Evolutionary conservation across 108 stramenopile genomes (phyloP), one percentile per base, ranked within the genome.

Genomic region (Epipyxis sp.): DNA sequence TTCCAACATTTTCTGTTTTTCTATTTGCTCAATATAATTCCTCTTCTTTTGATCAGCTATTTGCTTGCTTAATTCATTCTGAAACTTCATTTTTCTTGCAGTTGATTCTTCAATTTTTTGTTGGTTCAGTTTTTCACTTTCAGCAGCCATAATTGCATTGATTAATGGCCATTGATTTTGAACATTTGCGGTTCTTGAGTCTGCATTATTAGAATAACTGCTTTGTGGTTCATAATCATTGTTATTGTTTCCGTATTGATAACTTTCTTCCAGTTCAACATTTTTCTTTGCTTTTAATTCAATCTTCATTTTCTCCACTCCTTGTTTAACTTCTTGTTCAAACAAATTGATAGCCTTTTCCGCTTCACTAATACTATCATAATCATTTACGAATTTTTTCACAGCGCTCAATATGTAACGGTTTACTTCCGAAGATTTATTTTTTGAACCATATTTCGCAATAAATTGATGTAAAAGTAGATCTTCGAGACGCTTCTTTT

Each of bases 391-490:
- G 61, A 65, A 65, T 10, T 65, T 32, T 16, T 35, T 3, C 30
- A 65, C 34, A 32, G 13, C 3, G 3, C 34, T 32, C 61, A 32
- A 32, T 16, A 65, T 65, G 35, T 6, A 13, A 25, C 25, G 20
- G 25, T 65, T 65, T 16, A 65, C 34, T 6, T 3, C 6, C 20
- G 61, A 65, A 10, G 20, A 6, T 3, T 65, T 10, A 29, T 37
- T 37, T 25, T 65, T 65, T 10, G 25, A 25, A 32, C 61, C 61
- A 32, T 65, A 65, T 25, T 65, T 65, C 13, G 13, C 61, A 37
- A 65, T 37, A 65, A 65, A 65, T 65, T 65, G 61, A 37, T 65
- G 61, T 32, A 32, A 10, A 10, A 65, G 35, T 13, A 65, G 35
- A 25, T 32, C 34, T 29, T 35, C 35, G 34, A 65, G 61, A 35